Base-by-base conservation (phyloP, 1,139 yeast species). In the Wickerhamomyces sp. region DNA sequence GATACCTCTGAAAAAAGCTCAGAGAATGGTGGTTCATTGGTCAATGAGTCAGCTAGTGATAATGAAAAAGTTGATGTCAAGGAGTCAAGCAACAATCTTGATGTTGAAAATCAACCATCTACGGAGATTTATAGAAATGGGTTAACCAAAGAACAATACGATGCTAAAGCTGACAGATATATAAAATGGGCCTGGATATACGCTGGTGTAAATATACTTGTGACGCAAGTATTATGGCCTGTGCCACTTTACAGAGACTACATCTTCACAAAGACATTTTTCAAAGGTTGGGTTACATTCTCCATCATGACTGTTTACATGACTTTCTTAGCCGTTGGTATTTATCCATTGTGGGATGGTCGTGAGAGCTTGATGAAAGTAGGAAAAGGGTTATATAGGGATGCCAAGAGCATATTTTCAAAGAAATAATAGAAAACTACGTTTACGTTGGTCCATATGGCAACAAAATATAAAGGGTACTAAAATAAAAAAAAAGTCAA, bases 191-290 rank as follows among this genome's bases (percentile, higher is more conserved):
- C 73, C 4, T 60, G 65, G 38, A 63, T 59, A 18, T 60, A 69
- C 10, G 54, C 63, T 34, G 45, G 64, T 1, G 53, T 66, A 34
- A 57, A 59, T 15, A 51, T 71, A 23, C 59, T 71, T 29, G 46
- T 70, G 6, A 66, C 65, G 26, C 67, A 68, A 69, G 71, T 72
- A 10, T 40, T 73, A 10, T 72, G 76, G 76, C 77, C 78, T 40
- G 61, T 72, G 57, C 76, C 77, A 10, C 62, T 72, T 56, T 73
- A 72, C 48, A 64, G 77, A 44, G 65, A 69, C 46, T 73, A 69
- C 61, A 63, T 72, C n/a, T 73, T 69, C 61, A 59, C 65, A 37
- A 58, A 59, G 42, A 55, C 67, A 39, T 73, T 68, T 52, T 73
- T 71, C 53, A 66, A 66, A 44, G 76, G 76, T 11, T 72, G 70